Evolutionary conservation across 768 basidiomycete species (phyloP).

Genomic region (Lentinus tigrinus): DNA sequence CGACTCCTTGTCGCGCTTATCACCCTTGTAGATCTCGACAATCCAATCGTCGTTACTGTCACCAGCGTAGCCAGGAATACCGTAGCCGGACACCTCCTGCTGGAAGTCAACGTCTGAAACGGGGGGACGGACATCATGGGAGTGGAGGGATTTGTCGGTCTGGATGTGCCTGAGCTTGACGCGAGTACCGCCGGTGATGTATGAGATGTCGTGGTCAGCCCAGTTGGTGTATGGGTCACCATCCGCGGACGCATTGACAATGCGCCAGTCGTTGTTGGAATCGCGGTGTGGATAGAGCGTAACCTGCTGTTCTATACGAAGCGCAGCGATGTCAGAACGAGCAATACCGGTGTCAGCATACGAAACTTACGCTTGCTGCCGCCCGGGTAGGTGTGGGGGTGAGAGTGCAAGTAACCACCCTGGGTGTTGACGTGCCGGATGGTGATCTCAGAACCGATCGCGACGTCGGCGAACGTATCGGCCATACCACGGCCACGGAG

Average conservation of each 20-base stretch:
- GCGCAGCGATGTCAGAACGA: not conserved
- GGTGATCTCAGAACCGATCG: conserved; percentile 76
- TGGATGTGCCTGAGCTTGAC: conserved; percentile 79
- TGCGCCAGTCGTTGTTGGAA: conserved; percentile 89
- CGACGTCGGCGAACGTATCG: conserved; percentile 88
- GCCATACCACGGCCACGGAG: conserved; percentile 86
- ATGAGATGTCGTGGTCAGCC: conserved; percentile 50
- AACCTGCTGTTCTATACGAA: conserved; percentile 84
- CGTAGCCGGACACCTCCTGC: conserved; percentile 96
- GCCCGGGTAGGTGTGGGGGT: conserved; percentile 82
- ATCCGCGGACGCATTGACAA: conserved; percentile 69
- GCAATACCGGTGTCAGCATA: not conserved
- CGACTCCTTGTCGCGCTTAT: conserved; percentile 63
- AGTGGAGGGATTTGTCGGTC: conserved; percentile 88
- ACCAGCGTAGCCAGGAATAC: conserved; percentile 79
- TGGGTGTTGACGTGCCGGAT: conserved; percentile 95
- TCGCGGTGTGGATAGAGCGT: conserved; percentile 99
- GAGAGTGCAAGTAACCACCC: conserved; percentile 98
- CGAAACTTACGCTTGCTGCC: conserved; percentile 79
- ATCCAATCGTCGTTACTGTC: conserved; percentile 94
- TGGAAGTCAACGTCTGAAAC: conserved; percentile 99
- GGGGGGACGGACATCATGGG: conserved; percentile 92
- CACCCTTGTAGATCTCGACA: conserved; percentile 78
- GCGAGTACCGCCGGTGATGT: conserved; percentile 62
- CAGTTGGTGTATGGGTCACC: conserved; percentile 47